phyloP scores from a whole-genome alignment of 2,329 filamentous ascomycete species.

The Aspergillus quadrilineatus region DNA sequence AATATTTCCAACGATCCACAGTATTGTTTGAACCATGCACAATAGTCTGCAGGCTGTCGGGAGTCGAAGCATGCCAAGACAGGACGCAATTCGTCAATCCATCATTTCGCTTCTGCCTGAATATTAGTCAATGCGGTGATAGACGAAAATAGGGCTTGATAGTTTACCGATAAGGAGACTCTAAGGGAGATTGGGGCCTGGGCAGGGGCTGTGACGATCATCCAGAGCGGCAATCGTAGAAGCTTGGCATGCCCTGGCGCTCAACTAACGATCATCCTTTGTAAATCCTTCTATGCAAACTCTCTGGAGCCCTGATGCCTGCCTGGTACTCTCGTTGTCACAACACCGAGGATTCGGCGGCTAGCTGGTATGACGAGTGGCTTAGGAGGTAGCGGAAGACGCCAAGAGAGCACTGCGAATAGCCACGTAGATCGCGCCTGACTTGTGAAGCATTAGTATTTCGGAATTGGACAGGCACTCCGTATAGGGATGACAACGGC shows the following conservation, averaged over 20 bases:
- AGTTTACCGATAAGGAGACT: background rate
- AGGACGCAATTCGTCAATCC: background rate
- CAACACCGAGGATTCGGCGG: slow-evolving; percentile 2
- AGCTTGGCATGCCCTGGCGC: slow-evolving; percentile 5
- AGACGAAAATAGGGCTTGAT: background rate
- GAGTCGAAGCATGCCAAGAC: background rate
- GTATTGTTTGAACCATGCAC: background rate
- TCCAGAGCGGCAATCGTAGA: slow-evolving; percentile 6
- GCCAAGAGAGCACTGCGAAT: slow-evolving; percentile 12
- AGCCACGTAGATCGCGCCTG: slow-evolving; percentile 7
- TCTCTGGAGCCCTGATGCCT: background rate
- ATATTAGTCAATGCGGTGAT: slow-evolving; percentile 1
- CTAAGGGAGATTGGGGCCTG: background rate
- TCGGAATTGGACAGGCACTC: background rate
- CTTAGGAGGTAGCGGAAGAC: slow-evolving; percentile 3
- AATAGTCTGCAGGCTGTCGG: background rate
- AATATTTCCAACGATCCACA: too few species aligned
- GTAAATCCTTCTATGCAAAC: background rate
- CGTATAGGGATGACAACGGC: background rate
- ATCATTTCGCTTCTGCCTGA: background rate
- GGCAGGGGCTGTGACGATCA: slow-evolving; percentile 2
- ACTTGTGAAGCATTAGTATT: background rate
- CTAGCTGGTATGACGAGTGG: slow-evolving; percentile 1
- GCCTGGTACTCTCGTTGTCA: background rate
- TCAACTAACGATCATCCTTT: background rate